A percentile compares a stretch with the other conserved stretches of the same genome.
Conservation (phyloP, 768 basidiomycete genomes). For the Suillus fuscotomentosus region DNA sequence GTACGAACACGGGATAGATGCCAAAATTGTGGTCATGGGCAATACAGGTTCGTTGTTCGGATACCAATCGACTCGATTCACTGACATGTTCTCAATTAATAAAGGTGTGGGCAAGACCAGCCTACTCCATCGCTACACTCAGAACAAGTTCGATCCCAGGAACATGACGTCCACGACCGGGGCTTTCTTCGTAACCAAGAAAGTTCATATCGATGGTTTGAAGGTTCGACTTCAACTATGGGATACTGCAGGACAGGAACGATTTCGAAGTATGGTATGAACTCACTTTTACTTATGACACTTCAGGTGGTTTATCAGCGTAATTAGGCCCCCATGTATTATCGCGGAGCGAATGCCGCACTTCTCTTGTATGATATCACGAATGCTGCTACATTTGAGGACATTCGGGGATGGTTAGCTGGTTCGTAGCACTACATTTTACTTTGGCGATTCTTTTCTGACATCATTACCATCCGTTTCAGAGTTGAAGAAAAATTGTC, state of each 20-base stretch:
- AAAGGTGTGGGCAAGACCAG: slow-evolving; percentile 91
- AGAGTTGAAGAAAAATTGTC: slow-evolving; percentile 91
- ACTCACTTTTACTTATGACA: background rate
- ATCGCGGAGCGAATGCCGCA: slow-evolving; percentile 93
- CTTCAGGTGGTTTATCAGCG: slow-evolving; percentile 14
- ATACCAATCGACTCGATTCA: slow-evolving; percentile 11
- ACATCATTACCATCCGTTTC: slow-evolving; percentile 18
- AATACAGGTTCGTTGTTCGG: slow-evolving; percentile 51
- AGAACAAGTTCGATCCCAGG: slow-evolving; percentile 86
- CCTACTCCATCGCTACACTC: slow-evolving; percentile 85
- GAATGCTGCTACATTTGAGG: slow-evolving; percentile 83
- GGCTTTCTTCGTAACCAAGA: slow-evolving; percentile 93
- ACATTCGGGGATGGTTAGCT: slow-evolving; percentile 89
- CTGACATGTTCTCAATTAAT: slow-evolving; percentile 13
- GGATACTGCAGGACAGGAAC: slow-evolving; percentile 94
- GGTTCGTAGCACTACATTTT: slow-evolving; percentile 43
- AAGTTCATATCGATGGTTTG: slow-evolving; percentile 79
- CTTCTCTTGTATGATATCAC: slow-evolving; percentile 95
- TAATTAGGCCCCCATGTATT: slow-evolving; percentile 89
- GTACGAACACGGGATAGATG: slow-evolving; percentile 85
- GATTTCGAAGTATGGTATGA: slow-evolving; percentile 86
- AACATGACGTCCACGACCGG: slow-evolving; percentile 90
- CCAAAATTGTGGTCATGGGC: slow-evolving; percentile 95
- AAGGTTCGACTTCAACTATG: slow-evolving; percentile 86
- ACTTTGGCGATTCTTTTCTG: background rate